Conservation (phyloP, 768 basidiomycete species). For the Mrakia gelida region DNA sequence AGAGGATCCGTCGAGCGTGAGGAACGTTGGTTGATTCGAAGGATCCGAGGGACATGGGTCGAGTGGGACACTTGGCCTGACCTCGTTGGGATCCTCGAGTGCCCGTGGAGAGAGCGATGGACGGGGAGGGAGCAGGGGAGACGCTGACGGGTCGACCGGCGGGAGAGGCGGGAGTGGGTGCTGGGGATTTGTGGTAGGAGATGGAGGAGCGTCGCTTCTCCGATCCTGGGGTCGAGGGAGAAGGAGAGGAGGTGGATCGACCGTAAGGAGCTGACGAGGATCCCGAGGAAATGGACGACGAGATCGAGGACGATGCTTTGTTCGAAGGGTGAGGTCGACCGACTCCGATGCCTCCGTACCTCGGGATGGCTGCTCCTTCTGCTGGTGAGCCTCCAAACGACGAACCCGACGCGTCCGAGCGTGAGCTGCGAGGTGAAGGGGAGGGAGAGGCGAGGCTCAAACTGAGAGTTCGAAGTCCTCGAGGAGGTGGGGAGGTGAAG, state of each 20-base stretch:
- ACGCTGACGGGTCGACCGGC: neutral
- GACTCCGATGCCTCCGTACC: constrained; percentile 20
- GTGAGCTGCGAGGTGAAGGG: constrained; percentile 12
- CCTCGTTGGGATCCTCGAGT: constrained; percentile 8
- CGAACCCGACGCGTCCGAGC: constrained; percentile 12
- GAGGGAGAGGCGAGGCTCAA: constrained; percentile 16
- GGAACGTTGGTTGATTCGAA: neutral
- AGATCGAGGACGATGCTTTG: constrained; percentile 17
- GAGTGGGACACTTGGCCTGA: constrained; percentile 20
- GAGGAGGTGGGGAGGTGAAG: constrained; percentile 5
- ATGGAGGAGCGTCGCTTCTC: constrained; percentile 6
- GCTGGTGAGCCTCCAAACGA: constrained; percentile 11
- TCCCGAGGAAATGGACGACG: constrained; percentile 16
- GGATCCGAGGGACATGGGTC: constrained; percentile 11
- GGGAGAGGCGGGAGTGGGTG: neutral
- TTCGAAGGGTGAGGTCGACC: constrained; percentile 17
- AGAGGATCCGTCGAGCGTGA: constrained; percentile 14
- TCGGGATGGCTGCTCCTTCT: neutral
- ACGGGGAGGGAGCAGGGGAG: neutral
- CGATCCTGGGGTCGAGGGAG: neutral
- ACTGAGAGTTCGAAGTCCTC: constrained; percentile 22
- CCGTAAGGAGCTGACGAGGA: neutral
- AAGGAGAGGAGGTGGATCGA: constrained; percentile 2
- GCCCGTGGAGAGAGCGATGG: neutral
- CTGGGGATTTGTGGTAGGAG: neutral